A percentile compares a stretch with the other conserved stretches of the same genome.
Evolutionary conservation across 129 eudicot species (phyloP).

Genomic region (Mikania micrantha): DNA sequence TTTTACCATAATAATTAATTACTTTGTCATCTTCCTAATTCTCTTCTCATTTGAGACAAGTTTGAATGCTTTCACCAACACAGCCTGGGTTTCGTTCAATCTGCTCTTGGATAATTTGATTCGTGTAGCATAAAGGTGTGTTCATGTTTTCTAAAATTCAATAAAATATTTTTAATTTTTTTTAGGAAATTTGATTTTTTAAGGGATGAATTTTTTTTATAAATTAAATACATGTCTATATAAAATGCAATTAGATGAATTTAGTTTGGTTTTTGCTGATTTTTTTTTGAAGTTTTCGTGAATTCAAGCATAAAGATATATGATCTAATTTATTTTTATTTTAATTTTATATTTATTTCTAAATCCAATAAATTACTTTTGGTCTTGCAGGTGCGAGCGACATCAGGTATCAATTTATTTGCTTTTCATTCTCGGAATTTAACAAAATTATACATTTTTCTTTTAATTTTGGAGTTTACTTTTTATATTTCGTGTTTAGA

Average conservation of each 20-base stretch:
- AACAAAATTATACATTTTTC: neutral
- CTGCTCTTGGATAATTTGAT: neutral
- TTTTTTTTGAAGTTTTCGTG: neutral
- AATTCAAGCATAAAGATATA: neutral
- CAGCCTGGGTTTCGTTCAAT: neutral
- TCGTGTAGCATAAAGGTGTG: constrained; percentile 7
- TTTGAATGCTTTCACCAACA: constrained; percentile 1
- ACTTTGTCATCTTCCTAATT: neutral
- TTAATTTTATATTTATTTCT: neutral
- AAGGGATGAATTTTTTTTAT: neutral
- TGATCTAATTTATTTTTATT: neutral
- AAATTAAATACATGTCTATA: neutral
- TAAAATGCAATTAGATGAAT: neutral
- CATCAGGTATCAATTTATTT: constrained; percentile 12
- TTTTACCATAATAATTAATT: neutral
- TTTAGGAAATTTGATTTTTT: neutral
- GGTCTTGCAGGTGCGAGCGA: constrained; percentile 8
- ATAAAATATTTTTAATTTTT: neutral
- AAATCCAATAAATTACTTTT: neutral
- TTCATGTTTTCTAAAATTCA: neutral
- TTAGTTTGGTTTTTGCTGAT: neutral
- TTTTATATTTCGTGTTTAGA: neutral
- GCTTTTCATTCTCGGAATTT: neutral
- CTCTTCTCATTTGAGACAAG: neutral
- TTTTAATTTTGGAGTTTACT: neutral